These are phyloP conservation scores for Zygoascus meyerae DNA, from an alignment of 1,139 yeast genomes.

Conservation along the genomic window DNA sequence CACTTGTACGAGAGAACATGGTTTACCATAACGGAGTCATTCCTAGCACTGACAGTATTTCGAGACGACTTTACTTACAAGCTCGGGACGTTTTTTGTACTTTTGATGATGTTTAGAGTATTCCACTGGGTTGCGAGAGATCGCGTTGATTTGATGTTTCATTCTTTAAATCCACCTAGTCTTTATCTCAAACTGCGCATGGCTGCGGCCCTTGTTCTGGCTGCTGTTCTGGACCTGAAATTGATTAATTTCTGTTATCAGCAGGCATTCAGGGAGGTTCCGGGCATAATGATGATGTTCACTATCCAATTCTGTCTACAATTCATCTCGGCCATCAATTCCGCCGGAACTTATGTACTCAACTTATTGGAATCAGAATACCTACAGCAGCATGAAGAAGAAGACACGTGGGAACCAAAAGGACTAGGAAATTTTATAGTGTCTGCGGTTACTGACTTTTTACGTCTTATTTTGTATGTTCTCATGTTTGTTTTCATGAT, in stretches of 20 bases:
- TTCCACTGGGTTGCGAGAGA: conserved; percentile 66
- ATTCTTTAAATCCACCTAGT: conserved; percentile 27
- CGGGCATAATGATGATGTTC: conserved; percentile 49
- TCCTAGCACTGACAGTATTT: conserved; percentile 60
- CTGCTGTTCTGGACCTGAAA: conserved; percentile 46
- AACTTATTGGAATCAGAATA: conserved; percentile 53
- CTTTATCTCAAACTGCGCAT: conserved; percentile 34
- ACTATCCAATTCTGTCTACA: conserved; percentile 74
- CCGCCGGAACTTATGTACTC: conserved; percentile 45
- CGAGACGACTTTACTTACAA: conserved; percentile 51
- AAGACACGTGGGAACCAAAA: conserved; percentile 70
- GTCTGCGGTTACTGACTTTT: conserved; percentile 44
- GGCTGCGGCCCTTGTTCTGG: conserved; percentile 37
- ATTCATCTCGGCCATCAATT: conserved; percentile 49
- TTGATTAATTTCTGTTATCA: conserved; percentile 53
- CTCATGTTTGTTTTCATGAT: conserved; percentile 46
- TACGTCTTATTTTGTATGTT: conserved; percentile 42
- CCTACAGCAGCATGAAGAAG: conserved; percentile 46
- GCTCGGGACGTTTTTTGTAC: conserved; percentile 33
- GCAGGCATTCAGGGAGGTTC: conserved; percentile 43
- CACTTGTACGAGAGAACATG: conserved; percentile 65
- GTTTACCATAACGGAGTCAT: conserved; percentile 59
- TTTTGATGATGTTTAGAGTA: conserved; percentile 52
- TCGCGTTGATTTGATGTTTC: conserved; percentile 34
- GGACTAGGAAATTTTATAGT: conserved; percentile 53